Base-by-base conservation (phyloP, 1,284 basidiomycete genomes). In the Schizopora paradoxa region DNA sequence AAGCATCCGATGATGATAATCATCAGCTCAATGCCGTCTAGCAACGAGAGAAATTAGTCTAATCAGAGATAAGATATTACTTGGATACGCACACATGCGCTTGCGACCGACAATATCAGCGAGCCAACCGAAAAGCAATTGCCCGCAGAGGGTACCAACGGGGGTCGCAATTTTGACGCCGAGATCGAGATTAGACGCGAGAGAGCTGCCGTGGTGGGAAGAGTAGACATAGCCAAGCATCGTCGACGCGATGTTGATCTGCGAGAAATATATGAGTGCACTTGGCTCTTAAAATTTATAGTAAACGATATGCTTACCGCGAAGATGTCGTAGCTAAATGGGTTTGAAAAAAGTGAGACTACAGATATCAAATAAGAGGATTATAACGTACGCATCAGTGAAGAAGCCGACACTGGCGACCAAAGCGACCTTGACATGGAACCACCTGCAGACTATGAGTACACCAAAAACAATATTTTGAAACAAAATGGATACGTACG, bases 371-470 rank as follows among this genome's bases (percentile, higher is more conserved):
- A 40, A 31, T 34, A 16, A 35, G 21, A 10, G 1, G 54, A 51
- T 25, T 29, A 27, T 46, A 48, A 37, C 79, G 59, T 58, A 86
- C 76, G 84, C 83, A 65, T 87, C 86, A 33, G 86, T 87, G 68
- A 88, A 90, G 70, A 90, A 89, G 27, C 86, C 87, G 8, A 83
- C 80, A 52, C 86, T 84, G 1, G 86, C 84, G 4, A 89, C 82
- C 39, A 82, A 52, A 58, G 76, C 78, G 45, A 88, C 74, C 59
- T 83, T 86, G 38, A 79, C 72, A 57, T 90, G 86, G 55, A 71
- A 72, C 60, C 60, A 57, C 11, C 65, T 66, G 33, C 11, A 1
- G 13, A 3, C 6, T 3, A 23, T 22, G 18, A 3, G 2, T 10
- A 16, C 6, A 14, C n/a, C n/a, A n/a, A n/a, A n/a, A n/a, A n/a